A percentile compares a stretch with the other conserved stretches of the same genome.
These are phyloP conservation scores for Penicillium egyptiacum DNA, from an alignment of 495 filamentous ascomycete species.

Conservation along the genomic window DNA sequence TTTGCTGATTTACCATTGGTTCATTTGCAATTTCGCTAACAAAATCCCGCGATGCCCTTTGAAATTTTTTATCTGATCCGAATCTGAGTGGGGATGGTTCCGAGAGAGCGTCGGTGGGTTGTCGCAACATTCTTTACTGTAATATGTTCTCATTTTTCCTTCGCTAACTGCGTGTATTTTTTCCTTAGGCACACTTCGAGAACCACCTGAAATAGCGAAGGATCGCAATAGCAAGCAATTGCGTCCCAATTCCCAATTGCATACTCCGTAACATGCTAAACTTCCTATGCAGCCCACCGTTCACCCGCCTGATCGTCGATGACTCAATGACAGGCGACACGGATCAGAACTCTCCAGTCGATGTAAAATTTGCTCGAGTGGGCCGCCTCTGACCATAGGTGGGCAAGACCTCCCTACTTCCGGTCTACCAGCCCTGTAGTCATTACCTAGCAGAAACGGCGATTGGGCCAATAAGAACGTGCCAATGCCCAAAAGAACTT, in stretches of 20 bases:
- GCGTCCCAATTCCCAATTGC: too few species aligned
- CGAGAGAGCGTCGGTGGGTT: constrained; percentile 27
- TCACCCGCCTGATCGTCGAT: constrained; percentile 5
- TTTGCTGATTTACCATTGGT: constrained; percentile 1
- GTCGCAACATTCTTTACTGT: constrained; percentile 10
- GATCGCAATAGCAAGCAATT: background rate
- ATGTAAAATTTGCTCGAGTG: constrained; percentile 5
- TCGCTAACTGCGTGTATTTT: constrained; percentile 15
- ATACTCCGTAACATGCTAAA: background rate
- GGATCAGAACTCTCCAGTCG: background rate
- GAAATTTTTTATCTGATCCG: constrained; percentile 33
- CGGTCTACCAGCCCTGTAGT: constrained; percentile 3
- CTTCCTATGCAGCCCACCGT: background rate
- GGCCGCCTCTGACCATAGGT: constrained; percentile 20
- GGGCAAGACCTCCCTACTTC: constrained; percentile 8
- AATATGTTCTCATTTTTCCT: constrained; percentile 1
- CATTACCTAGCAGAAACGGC: constrained; percentile 30
- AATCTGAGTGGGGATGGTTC: constrained; percentile 9
- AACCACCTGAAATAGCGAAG: background rate
- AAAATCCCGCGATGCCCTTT: background rate
- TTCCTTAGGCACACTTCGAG: background rate
- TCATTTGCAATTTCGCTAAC: background rate
- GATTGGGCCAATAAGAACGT: constrained; percentile 18
- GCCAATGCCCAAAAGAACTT: constrained; percentile 13
- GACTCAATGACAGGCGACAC: constrained; percentile 6